A percentile compares a stretch with the other conserved stretches of the same genome.
Conservation (phyloP, 2,329 filamentous ascomycete species). For the Paraphaeosphaeria sporulosa region DNA sequence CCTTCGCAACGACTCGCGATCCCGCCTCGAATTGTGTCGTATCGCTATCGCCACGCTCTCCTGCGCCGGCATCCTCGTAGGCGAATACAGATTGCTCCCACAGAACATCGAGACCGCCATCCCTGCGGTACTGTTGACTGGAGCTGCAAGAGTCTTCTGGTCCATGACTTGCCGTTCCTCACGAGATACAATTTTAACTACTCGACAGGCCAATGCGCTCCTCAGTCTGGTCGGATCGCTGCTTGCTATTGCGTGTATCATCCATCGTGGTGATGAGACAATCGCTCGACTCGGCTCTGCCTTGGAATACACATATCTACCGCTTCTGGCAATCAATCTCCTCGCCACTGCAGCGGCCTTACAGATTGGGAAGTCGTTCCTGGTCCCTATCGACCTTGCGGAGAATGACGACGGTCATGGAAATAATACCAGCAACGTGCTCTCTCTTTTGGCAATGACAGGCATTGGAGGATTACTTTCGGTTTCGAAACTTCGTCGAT, state of each 20-base stretch:
- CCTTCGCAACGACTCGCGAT: slow-evolving; percentile 12
- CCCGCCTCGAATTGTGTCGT: slow-evolving; percentile 23
- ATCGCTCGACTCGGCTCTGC: slow-evolving; percentile 14
- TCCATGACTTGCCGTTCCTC: slow-evolving; percentile 18
- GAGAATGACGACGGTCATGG: neutral
- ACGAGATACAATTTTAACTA: slow-evolving; percentile 12
- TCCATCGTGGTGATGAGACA: slow-evolving; percentile 12
- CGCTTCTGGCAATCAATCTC: slow-evolving; percentile 24
- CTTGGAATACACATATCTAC: slow-evolving; percentile 17
- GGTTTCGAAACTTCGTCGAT: slow-evolving; percentile 26
- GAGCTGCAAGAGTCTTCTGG: slow-evolving; percentile 24
- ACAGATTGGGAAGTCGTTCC: slow-evolving; percentile 25
- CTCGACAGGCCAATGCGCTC: slow-evolving; percentile 14
- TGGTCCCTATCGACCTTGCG: slow-evolving; percentile 21
- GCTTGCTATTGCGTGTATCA: neutral
- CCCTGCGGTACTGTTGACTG: slow-evolving; percentile 30
- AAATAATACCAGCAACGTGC: slow-evolving; percentile 12
- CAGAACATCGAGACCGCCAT: slow-evolving; percentile 31
- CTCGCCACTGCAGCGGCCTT: slow-evolving; percentile 24
- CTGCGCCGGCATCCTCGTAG: slow-evolving; percentile 28
- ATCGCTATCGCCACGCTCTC: slow-evolving; percentile 23
- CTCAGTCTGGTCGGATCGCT: slow-evolving; percentile 12
- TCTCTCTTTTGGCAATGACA: slow-evolving; percentile 20
- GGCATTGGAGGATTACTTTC: slow-evolving; percentile 25
- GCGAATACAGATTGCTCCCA: slow-evolving; percentile 38